Base-by-base conservation (phyloP, 495 filamentous ascomycete genomes). In the Podospora bellae-mahoneyi region DNA sequence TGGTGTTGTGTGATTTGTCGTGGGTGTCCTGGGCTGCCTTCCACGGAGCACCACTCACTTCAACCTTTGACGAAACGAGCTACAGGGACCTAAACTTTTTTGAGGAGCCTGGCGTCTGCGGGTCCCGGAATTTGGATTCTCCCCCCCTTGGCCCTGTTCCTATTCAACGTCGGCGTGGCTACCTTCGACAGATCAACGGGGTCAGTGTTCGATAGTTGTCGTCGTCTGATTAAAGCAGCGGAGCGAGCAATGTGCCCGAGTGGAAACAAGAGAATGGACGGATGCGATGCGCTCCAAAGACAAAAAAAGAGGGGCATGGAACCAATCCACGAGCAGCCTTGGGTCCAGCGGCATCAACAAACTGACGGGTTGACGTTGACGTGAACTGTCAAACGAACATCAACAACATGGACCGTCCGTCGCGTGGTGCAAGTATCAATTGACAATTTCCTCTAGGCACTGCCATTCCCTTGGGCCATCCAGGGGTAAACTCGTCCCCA, bases 31-130 rank as follows among this genome's bases (percentile, higher is more conserved):
- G 61, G 15, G 19, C 20, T 32, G 28, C 32, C 61, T 39, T 63
- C 34, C 61, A 63, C 19, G 18, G 60, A 62, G 26, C 61, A 28
- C 64, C 39, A 48, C 39, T 48, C 39, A 48, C 39, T 48, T 48
- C 39, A 48, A 16, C 39, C 48, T 59, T 66, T 62, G 48, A 64
- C 63, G 53, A 69, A 61, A n/a, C 63, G 71, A 67, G 64, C 34
- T 68, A 60, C 62, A 54, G 56, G 64, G 64, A 60, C 64, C 48
- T 72, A 67, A 27, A 58, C 70, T 72, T 72, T 72, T 70, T 72
- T 60, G 64, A 71, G 73, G 68, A 60, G 58, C 62, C 60, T 65
- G 19, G 34, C 26, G 55, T 54, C 48, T 44, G 68, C 66, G 66
- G 66, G 62, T 69, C 56, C 67, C 71, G 68, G 68, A 69, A 57